A percentile compares a stretch with the other conserved stretches of the same genome.
Conservation (phyloP, 2,329 filamentous ascomycete genomes). For the Paraconiothyrium brasiliense region DNA sequence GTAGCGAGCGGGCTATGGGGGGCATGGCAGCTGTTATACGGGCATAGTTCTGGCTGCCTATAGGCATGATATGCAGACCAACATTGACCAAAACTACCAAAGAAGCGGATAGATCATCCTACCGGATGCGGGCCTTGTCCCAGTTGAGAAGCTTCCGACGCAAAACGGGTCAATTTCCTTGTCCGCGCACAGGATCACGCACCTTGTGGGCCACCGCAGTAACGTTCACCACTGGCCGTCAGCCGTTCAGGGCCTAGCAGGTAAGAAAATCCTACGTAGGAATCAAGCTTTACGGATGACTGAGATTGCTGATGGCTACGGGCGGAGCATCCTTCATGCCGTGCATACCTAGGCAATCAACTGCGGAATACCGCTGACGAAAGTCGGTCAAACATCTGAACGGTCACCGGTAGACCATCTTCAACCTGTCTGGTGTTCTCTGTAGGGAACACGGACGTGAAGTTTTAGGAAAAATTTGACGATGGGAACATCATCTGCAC, state of each 20-base stretch:
- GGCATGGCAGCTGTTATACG: neutral
- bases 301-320: neutral
- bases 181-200: neutral
- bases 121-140: neutral
- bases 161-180: neutral
- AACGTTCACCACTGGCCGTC: neutral
- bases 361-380: slow-evolving; percentile 1
- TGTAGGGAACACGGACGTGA: too few relatives aligned
- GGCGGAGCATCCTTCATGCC: neutral
- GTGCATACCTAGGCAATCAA: neutral
- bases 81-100: neutral
- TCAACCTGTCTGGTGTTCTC: too few relatives aligned
- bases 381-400: neutral
- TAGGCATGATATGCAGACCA: too few relatives aligned
- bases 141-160: neutral
- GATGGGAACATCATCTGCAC: too few relatives aligned
- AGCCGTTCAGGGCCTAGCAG: neutral
- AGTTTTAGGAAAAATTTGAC: too few relatives aligned
- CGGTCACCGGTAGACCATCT: neutral
- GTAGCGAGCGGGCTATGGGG: neutral
- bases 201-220: neutral
- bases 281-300: neutral
- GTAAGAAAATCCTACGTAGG: neutral
- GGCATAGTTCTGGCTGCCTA: neutral
- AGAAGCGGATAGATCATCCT: too few relatives aligned